Evolutionary conservation across 2,329 filamentous ascomycete genomes (phyloP).

Genomic region (Neocatenulostroma microsporum): DNA sequence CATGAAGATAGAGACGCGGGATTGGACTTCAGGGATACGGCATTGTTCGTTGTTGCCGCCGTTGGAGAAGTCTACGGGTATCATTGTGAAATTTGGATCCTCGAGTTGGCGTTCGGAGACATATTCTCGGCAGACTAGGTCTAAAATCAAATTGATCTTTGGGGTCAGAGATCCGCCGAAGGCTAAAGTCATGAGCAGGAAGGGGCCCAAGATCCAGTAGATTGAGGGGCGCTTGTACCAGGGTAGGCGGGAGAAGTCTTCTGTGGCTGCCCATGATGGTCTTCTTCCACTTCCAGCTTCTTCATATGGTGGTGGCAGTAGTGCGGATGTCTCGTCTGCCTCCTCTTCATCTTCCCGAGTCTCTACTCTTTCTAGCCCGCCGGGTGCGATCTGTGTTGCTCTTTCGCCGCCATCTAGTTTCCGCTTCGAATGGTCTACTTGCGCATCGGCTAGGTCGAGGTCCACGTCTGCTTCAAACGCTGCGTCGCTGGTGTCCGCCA

Average conservation of each 20-base stretch:
- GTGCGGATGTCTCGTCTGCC: conserved; percentile 19
- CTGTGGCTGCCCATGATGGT: conserved; percentile 16
- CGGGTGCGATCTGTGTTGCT: conserved; percentile 18
- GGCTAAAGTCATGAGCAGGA: conserved; percentile 72
- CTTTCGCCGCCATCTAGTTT: conserved; percentile 7
- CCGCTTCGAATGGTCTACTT: conserved; percentile 11
- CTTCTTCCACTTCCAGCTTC: conserved; percentile 4
- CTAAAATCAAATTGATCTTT: conserved; percentile 76
- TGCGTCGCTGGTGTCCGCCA: conserved; percentile 27
- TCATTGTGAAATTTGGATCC: conserved; percentile 53
- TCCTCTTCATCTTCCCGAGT: background rate
- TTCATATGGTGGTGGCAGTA: conserved; percentile 16
- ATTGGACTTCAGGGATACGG: conserved; percentile 68
- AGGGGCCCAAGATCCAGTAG: conserved; percentile 75
- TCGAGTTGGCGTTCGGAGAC: conserved; percentile 57
- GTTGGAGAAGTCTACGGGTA: conserved; percentile 56
- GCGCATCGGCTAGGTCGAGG: conserved; percentile 20
- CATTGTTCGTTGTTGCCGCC: conserved; percentile 73
- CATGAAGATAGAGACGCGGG: conserved; percentile 67
- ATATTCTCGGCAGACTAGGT: conserved; percentile 76
- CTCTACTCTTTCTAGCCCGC: conserved; percentile 18
- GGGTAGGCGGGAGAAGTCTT: conserved; percentile 53
- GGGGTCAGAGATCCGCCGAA: conserved; percentile 82
- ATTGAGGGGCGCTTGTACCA: conserved; percentile 61
- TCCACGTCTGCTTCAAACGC: conserved; percentile 28